Percentiles rank a stretch among this genome's conserved stretches.
These are phyloP conservation scores for Podila epicladia DNA, from an alignment of 192 early-diverging fungal genomes.

Conservation along the genomic window DNA sequence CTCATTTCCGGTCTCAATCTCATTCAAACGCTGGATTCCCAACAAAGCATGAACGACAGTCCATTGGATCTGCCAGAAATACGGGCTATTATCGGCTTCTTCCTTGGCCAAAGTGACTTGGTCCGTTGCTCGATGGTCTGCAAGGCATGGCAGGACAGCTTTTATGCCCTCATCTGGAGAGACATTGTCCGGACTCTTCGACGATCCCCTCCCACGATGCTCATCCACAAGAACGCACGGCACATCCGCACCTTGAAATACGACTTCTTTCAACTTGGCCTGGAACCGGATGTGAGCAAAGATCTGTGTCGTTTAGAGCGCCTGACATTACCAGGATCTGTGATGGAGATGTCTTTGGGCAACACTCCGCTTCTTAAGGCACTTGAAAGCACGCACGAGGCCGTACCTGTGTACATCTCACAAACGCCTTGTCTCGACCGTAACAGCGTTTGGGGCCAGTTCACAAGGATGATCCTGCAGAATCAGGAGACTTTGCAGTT, in stretches of 20 bases:
- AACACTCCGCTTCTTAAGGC: neutral
- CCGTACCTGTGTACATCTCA: neutral
- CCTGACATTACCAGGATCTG: neutral
- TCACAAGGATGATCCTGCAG: neutral
- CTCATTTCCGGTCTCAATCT: no score
- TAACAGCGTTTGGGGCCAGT: neutral
- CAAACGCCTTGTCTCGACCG: neutral
- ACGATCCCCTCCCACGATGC: neutral
- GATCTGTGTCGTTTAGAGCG: neutral
- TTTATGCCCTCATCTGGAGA: slow-evolving; percentile 21
- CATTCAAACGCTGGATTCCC: neutral
- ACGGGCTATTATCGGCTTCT: slow-evolving; percentile 9
- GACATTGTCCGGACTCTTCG: neutral
- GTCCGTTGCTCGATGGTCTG: slow-evolving; percentile 4
- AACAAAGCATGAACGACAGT: slow-evolving; percentile 4
- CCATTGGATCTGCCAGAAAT: slow-evolving; percentile 27
- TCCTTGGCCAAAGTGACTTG: slow-evolving; percentile 11
- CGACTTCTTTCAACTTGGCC: neutral
- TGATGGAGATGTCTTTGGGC: neutral
- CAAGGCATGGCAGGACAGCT: slow-evolving; percentile 16
- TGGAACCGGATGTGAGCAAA: neutral
- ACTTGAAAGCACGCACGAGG: neutral
- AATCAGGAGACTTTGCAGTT: neutral
- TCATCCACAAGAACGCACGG: neutral
- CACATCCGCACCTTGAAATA: neutral